Evolutionary conservation across 2,329 filamentous ascomycete genomes (phyloP).

Genomic region (Colletotrichum spinosum): DNA sequence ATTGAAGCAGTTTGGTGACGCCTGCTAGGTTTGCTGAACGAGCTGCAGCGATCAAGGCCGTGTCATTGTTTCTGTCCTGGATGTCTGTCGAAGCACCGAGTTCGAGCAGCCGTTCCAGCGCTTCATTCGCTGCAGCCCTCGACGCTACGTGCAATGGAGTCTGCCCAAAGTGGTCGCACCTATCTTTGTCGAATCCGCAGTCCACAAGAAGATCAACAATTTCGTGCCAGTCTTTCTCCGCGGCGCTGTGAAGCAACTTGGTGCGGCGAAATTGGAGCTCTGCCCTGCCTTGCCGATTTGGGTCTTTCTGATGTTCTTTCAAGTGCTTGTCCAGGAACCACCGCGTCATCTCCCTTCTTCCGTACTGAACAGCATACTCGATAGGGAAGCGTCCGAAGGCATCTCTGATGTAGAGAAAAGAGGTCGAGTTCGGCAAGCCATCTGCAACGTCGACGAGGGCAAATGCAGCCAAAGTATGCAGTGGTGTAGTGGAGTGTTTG

Average conservation of each 20-base stretch:
- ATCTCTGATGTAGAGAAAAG: neutral
- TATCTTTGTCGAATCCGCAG: neutral
- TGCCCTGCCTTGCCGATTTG: neutral
- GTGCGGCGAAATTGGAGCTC: too few relatives aligned
- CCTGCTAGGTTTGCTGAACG: neutral
- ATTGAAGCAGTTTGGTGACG: neutral
- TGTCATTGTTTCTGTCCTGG: neutral
- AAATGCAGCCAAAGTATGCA: neutral
- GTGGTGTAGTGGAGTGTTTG: neutral
- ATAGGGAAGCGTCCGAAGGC: neutral
- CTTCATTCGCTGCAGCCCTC: neutral
- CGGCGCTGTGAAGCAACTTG: neutral
- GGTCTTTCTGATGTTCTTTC: neutral
- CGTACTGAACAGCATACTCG: neutral
- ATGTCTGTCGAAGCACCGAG: neutral
- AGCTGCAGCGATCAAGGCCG: neutral
- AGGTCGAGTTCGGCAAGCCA: neutral
- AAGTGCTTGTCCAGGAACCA: neutral
- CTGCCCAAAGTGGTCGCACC: neutral
- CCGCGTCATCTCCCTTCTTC: neutral
- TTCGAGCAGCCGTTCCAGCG: neutral
- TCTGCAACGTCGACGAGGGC: neutral
- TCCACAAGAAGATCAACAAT: neutral
- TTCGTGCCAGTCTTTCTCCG: neutral
- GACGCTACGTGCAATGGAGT: neutral